Evolutionary conservation across 2,329 filamentous ascomycete genomes (phyloP), one percentile per base, ranked within the genome.

Genomic region (Drechslerella coelobrocha): DNA sequence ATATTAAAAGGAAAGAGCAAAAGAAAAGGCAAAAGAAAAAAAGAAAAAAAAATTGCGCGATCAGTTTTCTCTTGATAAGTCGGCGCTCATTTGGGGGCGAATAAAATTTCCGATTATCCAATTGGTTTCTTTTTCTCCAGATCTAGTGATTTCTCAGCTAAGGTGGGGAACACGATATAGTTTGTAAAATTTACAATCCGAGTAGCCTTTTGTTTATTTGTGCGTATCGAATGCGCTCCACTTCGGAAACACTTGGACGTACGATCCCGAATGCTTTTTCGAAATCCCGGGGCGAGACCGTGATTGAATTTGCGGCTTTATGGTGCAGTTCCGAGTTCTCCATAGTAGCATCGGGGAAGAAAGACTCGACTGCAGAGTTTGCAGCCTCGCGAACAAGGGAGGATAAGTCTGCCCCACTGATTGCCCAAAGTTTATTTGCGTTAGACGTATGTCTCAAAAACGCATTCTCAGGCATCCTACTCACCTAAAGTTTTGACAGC

Each of bases 401-500:
- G 12, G 83, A 83, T 55, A 89, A 75, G 80, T 89, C 87, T 0
- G 87, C 87, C 74, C 87, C 87, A 57, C 65, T 62, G 53, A 56
- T 26, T 23, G 51, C n/a, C 14, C 29, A 71, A 55, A 60, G 66
- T 69, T 59, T 54, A 34, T 26, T 61, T 51, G 26, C 17, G 23
- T 61, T 43, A 17, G 12, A 27, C 2, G 10, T 8, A 10, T 26
- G 43, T 23, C 19, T 23, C 17, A 26, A 14, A 48, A 48, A 48
- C 17, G 24, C 23, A n/a, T n/a, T 37, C 19, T 12, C 12, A 47
- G 19, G 7, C 7, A 14, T 31, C 50, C 56, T 34, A 56, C 61
- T 72, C 55, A 72, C 68, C 89, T 93, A 78, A 93, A 97, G 23
- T 90, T 86, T 8, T 84, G 82, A 78, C 92, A 97, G 9, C 86